Conservation (phyloP, 148 eudicot species). For the Mesembryanthemum crystallinum region DNA sequence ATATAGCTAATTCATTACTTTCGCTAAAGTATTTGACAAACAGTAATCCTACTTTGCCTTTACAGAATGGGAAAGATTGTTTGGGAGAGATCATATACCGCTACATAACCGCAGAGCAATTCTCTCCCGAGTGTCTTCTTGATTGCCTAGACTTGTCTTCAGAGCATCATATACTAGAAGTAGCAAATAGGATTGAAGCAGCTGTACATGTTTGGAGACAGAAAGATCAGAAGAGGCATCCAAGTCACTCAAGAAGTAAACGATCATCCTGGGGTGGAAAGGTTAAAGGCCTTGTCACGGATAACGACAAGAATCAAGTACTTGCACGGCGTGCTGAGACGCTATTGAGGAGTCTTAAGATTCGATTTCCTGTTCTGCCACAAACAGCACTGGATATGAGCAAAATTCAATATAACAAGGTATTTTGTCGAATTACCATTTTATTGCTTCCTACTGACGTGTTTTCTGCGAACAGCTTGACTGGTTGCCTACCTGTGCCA, state of each 20-base stretch:
- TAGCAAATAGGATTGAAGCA: slow-evolving; percentile 89
- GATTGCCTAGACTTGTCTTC: slow-evolving; percentile 80
- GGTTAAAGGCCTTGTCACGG: slow-evolving; percentile 70
- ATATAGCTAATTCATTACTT: not conserved
- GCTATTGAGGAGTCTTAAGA: slow-evolving; percentile 59
- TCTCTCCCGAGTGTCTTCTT: slow-evolving; percentile 80
- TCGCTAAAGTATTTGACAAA: not conserved
- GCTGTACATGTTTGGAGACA: slow-evolving; percentile 83
- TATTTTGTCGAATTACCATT: slow-evolving; percentile 11
- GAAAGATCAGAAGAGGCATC: slow-evolving; percentile 54
- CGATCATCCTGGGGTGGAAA: slow-evolving; percentile 77
- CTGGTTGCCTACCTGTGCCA: no score
- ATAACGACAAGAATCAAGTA: slow-evolving; percentile 60
- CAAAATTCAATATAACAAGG: slow-evolving; percentile 97
- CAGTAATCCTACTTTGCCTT: slow-evolving; percentile 3
- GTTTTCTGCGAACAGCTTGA: not conserved
- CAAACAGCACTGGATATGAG: slow-evolving; percentile 91
- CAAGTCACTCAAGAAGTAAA: slow-evolving; percentile 44
- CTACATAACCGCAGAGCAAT: slow-evolving; percentile 68
- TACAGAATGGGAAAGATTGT: slow-evolving; percentile 84
- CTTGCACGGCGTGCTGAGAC: slow-evolving; percentile 77
- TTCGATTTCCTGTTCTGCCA: slow-evolving; percentile 88
- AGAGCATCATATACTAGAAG: slow-evolving; percentile 81
- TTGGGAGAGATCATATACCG: slow-evolving; percentile 84
- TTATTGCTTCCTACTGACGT: not conserved